Evolutionary conservation across 164 flowering plant genomes (phyloP).

Genomic region (Tetracentron sinense): DNA sequence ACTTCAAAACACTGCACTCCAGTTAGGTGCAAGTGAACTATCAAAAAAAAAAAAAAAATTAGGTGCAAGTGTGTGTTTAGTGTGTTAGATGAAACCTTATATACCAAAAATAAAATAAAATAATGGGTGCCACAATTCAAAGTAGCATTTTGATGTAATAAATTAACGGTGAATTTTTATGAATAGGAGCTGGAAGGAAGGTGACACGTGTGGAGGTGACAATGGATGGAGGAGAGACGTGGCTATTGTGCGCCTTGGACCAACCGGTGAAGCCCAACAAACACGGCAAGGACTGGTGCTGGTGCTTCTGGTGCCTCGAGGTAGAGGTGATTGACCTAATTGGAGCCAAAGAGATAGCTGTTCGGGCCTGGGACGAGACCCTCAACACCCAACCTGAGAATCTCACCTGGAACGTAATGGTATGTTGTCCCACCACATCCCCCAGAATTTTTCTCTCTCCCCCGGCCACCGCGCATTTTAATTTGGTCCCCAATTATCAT

Average conservation of each 20-base stretch:
- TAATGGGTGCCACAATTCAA: too few species aligned
- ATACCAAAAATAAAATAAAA: too few species aligned
- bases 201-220: conserved; percentile 97
- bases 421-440: conserved; percentile 23
- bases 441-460: too few species aligned
- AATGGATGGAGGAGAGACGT: conserved; percentile 85
- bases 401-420: conserved; percentile 97
- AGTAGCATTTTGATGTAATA: too few species aligned
- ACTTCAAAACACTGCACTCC: too few species aligned
- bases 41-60: too few species aligned
- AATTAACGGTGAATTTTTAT: too few species aligned
- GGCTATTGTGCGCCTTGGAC: conserved; percentile 63
- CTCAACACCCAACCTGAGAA: conserved; percentile 97
- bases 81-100: too few species aligned
- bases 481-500: too few species aligned
- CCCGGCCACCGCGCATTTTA: too few species aligned
- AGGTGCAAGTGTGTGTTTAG: too few species aligned
- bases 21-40: too few species aligned
- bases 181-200: conserved; percentile 82
- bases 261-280: conserved; percentile 80
- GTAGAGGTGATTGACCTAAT: conserved; percentile 79
- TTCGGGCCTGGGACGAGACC: conserved; percentile 95
- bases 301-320: conserved; percentile 98
- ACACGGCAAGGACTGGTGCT: conserved; percentile 91
- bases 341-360: conserved; percentile 82